phyloP scores from a whole-genome alignment of 805 yeast species.

The Wickerhamomyces chambardii region DNA sequence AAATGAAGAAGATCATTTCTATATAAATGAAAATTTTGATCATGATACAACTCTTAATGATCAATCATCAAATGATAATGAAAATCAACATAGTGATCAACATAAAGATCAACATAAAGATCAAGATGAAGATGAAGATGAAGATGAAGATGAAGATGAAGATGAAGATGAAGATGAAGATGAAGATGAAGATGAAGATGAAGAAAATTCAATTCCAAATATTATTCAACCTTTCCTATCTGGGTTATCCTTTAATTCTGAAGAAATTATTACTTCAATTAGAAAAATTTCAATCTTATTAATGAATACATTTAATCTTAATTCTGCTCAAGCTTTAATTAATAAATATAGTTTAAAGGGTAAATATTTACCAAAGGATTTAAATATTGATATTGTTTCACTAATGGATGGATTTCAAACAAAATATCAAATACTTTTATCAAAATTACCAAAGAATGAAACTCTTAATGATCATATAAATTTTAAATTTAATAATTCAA shows the following conservation, averaged over 20 bases:
- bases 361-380: not conserved
- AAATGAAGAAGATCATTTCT: too few species aligned
- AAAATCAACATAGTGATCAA: too few species aligned
- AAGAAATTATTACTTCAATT: conserved; percentile 4
- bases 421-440: not conserved
- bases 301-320: conserved; percentile 6
- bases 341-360: conserved; percentile 9
- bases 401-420: not conserved
- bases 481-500: not conserved
- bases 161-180: not conserved
- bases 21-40: too few species aligned
- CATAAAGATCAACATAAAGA: too few species aligned
- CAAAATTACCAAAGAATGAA: not conserved
- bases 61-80: too few species aligned
- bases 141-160: too few species aligned
- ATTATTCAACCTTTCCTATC: conserved; percentile 15
- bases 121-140: conserved; percentile 2
- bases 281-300: conserved; percentile 9
- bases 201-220: conserved; percentile 15
- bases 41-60: too few species aligned
- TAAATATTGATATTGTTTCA: not conserved
- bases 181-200: conserved; percentile 16
- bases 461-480: not conserved
- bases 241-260: conserved; percentile 9
- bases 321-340: conserved; percentile 13